A percentile compares a stretch with the other conserved stretches of the same genome.
phyloP scores from a whole-genome alignment of 2,329 filamentous ascomycete species.

The Malbranchea zuffiana region DNA sequence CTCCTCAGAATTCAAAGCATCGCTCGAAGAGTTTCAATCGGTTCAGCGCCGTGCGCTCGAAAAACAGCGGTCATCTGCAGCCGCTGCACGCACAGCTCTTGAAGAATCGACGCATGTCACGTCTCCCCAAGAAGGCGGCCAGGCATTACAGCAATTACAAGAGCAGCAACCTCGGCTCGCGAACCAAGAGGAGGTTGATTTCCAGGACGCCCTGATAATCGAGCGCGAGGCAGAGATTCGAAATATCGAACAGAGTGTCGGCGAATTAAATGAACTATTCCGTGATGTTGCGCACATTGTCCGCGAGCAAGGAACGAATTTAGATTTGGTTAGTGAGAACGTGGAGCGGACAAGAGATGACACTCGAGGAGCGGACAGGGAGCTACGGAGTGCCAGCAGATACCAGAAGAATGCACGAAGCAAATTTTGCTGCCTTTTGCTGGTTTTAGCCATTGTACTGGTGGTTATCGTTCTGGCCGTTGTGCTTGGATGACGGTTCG shows the following conservation, averaged over 20 bases:
- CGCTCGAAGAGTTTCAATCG: slow-evolving; percentile 79
- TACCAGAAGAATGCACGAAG: slow-evolving; percentile 94
- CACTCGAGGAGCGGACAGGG: slow-evolving; percentile 72
- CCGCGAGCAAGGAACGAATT: slow-evolving; percentile 76
- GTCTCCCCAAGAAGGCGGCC: slow-evolving; percentile 33
- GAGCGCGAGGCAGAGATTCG: slow-evolving; percentile 95
- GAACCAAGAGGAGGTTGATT: slow-evolving; percentile 89
- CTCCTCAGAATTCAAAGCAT: slow-evolving; percentile 81
- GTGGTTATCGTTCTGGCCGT: slow-evolving; percentile 83
- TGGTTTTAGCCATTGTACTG: slow-evolving; percentile 80
- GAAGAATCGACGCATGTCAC: slow-evolving; percentile 43
- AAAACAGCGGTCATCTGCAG: slow-evolving; percentile 78
- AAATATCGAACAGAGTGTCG: slow-evolving; percentile 93
- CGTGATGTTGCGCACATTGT: slow-evolving; percentile 97
- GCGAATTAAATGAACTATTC: slow-evolving; percentile 92
- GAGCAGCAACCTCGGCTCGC: slow-evolving; percentile 71
- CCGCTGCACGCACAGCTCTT: slow-evolving; percentile 68
- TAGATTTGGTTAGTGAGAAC: slow-evolving; percentile 80
- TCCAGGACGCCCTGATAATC: slow-evolving; percentile 88
- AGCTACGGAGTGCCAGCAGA: slow-evolving; percentile 72
- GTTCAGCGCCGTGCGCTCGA: slow-evolving; percentile 86
- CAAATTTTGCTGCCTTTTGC: slow-evolving; percentile 82
- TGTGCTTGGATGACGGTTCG: slow-evolving; percentile 51
- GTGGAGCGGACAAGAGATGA: slow-evolving; percentile 73
- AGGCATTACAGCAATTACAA: slow-evolving; percentile 60